Evolutionary conservation across 208 protist species (phyloP), one percentile per base, ranked within the genome.

Genomic region (Giardia duodenalis): DNA sequence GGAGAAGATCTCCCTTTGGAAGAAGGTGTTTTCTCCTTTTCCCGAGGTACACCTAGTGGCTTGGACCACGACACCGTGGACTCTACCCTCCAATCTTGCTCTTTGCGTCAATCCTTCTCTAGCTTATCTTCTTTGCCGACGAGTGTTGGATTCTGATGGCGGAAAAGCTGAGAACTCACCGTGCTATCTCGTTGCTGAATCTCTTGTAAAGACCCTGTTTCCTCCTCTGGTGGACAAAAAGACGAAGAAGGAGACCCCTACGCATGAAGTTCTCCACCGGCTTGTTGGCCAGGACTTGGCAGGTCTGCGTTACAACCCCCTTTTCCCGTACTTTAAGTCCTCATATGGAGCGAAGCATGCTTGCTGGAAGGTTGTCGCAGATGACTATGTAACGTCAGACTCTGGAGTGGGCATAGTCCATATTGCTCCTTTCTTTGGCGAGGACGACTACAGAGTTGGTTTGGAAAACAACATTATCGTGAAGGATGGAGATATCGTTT

Each of bases 1-100:
- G 10, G 57, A 76, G 30, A 10, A 30, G 19, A 76, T 76, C 30
- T 30, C 19, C 30, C 10, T 76, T 10, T 76, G 57, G 57, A 10
- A 76, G 57, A 30, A 76, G 30, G 19, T 10, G 10, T 10, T 76
- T 76, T 10, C 57, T 30, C 19, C 30, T 10, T 30, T 39, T 76
- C 19, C 19, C 10, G 57, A 76, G 10, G 42, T 44, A 4, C 42
- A 45, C 44, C 42, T 89, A 4, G n/a, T 22, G 0, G 98, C 98
- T 4, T 99, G 98, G 98, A 99, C 99, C 0, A 99, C 99, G 1
- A 99, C 99, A 44, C 99, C 98, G 45, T 99, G 99, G 98, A 99
- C 98, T 3, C 96, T 99, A 19, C 98, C 98, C 4, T 98, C 96
- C 92, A 99, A 99, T 95, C 94, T 99, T 1, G 98, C 97, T 4